Evolutionary conservation across 345 rosid genomes (phyloP).

Genomic region (Rhizophora apiculata): DNA sequence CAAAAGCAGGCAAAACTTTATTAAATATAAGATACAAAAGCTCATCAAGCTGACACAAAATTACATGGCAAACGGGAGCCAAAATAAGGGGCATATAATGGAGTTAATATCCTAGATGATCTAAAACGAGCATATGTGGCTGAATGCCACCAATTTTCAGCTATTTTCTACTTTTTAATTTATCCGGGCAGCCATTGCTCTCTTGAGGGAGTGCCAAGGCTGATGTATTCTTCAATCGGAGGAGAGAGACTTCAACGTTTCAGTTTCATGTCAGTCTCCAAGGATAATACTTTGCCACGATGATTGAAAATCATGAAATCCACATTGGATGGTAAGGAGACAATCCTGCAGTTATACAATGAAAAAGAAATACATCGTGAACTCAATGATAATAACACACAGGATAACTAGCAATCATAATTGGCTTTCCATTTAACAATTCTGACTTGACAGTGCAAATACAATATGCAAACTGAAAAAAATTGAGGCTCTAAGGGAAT

Average conservation of each 20-base stretch:
- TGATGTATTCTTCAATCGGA: background rate
- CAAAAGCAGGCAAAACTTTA: background rate
- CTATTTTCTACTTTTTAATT: background rate
- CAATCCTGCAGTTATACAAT: constrained; percentile 55
- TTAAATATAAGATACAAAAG: background rate
- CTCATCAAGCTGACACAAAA: background rate
- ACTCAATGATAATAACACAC: background rate
- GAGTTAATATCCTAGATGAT: background rate
- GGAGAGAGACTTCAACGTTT: constrained; percentile 30
- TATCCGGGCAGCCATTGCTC: background rate
- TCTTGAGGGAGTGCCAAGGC: background rate
- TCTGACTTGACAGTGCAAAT: no score
- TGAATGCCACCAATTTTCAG: background rate
- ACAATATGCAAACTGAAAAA: no score
- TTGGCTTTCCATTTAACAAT: no score
- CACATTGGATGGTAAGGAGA: constrained; percentile 69
- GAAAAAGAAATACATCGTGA: background rate
- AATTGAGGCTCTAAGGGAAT: no score
- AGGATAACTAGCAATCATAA: background rate
- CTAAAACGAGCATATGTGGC: background rate
- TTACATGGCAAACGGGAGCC: background rate
- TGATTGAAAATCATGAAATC: constrained; percentile 94
- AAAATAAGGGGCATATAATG: background rate
- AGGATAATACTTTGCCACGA: constrained; percentile 52
- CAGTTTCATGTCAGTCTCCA: constrained; percentile 49